A percentile compares a stretch with the other conserved stretches of the same genome.
Conservation (phyloP, 2,329 filamentous ascomycete species). For the Nemania abortiva region DNA sequence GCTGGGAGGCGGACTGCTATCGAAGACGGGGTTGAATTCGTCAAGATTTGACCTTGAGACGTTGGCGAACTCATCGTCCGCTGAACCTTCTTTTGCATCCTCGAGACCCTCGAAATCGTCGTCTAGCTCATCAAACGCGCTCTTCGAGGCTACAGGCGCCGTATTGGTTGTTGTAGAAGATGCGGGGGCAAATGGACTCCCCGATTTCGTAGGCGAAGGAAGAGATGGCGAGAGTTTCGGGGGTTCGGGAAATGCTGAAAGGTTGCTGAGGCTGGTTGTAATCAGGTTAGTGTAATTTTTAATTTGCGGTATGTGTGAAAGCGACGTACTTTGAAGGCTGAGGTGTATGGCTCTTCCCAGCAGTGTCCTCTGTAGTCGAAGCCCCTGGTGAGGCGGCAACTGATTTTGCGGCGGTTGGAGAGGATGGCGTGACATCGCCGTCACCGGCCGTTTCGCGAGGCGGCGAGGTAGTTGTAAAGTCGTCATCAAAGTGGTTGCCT, state of each 20-base stretch:
- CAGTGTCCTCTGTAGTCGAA: slow-evolving; percentile 43
- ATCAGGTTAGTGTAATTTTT: slow-evolving; percentile 48
- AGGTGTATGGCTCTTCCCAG: slow-evolving; percentile 42
- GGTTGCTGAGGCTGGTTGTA: slow-evolving; percentile 44
- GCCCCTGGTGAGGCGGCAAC: slow-evolving; percentile 47
- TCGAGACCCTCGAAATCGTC: slow-evolving; percentile 85
- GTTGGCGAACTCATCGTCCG: slow-evolving; percentile 83
- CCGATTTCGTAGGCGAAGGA: slow-evolving; percentile 48
- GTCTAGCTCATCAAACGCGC: slow-evolving; percentile 80
- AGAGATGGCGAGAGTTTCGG: slow-evolving; percentile 54
- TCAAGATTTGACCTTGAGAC: slow-evolving; percentile 77
- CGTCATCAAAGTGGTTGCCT: slow-evolving; percentile 89
- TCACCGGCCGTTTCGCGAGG: slow-evolving; percentile 52
- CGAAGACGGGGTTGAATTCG: slow-evolving; percentile 86
- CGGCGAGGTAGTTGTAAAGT: slow-evolving; percentile 79
- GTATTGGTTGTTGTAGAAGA: slow-evolving; percentile 53
- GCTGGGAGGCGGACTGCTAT: slow-evolving; percentile 72
- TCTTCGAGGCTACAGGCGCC: slow-evolving; percentile 57
- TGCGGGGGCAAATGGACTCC: slow-evolving; percentile 53
- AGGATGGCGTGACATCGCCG: slow-evolving; percentile 46
- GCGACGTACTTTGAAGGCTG: slow-evolving; percentile 50
- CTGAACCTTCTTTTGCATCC: slow-evolving; percentile 84
- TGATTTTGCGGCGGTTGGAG: slow-evolving; percentile 49
- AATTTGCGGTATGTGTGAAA: slow-evolving; percentile 19
- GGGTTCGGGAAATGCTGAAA: slow-evolving; percentile 50